These are phyloP conservation scores for Alternaria sp. DNA, from an alignment of 2,329 filamentous ascomycete genomes.

Conservation along the genomic window DNA sequence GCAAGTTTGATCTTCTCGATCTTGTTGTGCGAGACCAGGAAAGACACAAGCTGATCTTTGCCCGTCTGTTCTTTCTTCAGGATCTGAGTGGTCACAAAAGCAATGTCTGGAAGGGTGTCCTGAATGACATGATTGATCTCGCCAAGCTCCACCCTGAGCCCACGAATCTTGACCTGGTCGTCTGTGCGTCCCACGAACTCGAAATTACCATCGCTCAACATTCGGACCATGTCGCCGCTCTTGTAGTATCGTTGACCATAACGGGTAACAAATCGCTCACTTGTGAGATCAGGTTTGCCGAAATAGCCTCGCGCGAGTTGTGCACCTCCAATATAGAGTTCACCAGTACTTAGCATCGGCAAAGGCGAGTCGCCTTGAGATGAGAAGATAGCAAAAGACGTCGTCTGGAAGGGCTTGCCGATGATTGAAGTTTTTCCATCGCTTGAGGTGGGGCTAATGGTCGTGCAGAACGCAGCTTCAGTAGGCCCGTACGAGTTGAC, in stretches of 20 bases:
- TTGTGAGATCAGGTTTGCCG: conserved; percentile 43
- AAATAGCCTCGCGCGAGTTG: conserved; percentile 58
- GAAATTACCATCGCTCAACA: conserved; percentile 50
- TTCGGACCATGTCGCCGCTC: conserved; percentile 50
- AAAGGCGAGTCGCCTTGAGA: conserved; percentile 39
- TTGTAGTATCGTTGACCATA: conserved; percentile 48
- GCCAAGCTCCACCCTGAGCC: conserved; percentile 49
- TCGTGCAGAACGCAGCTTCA: conserved; percentile 57
- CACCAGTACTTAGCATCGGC: conserved; percentile 53
- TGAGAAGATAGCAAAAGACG: conserved; percentile 51
- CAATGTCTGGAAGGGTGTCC: conserved; percentile 29
- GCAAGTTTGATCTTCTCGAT: conserved; percentile 12
- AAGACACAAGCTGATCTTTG: conserved; percentile 49
- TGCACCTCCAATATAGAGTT: conserved; percentile 57
- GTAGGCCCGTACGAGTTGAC: conserved; percentile 57
- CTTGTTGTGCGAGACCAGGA: conserved; percentile 27
- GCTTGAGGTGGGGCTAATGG: conserved; percentile 47
- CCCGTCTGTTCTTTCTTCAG: conserved; percentile 32
- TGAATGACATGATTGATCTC: conserved; percentile 49
- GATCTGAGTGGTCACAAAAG: conserved; percentile 42
- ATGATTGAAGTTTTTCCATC: conserved; percentile 50
- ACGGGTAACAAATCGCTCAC: conserved; percentile 40
- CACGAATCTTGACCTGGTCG: conserved; percentile 53
- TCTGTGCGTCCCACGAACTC: conserved; percentile 51
- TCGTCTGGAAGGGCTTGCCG: conserved; percentile 53